These are phyloP conservation scores for Candida pseudoviswanathii DNA, from an alignment of 1,139 yeast species.

Conservation along the genomic window DNA sequence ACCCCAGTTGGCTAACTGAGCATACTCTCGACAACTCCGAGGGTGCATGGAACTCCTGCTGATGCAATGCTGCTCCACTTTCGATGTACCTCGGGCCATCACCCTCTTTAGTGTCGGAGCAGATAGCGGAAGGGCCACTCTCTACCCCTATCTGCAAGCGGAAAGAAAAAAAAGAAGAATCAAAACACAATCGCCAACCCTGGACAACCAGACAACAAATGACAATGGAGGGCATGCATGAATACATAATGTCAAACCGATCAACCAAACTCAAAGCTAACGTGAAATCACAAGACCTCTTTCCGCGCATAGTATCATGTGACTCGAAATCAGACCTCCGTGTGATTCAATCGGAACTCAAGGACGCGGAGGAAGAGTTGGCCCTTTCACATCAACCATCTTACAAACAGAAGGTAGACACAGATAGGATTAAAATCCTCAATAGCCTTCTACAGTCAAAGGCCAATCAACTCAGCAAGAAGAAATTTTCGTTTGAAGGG, in stretches of 20 bases:
- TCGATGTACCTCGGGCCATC: no score
- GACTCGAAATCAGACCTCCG: background rate
- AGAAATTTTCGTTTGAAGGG: constrained; percentile 4
- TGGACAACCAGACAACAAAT: background rate
- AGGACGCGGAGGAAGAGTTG: background rate
- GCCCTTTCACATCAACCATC: background rate
- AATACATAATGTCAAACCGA: background rate
- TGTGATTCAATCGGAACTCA: background rate
- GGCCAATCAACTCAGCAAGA: constrained; percentile 5
- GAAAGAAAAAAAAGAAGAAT: background rate
- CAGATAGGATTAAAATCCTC: background rate
- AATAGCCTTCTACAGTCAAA: constrained; percentile 5
- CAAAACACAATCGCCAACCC: no score
- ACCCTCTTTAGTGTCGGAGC: no score
- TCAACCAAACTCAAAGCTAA: background rate
- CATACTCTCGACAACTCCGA: no score
- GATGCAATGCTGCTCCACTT: no score
- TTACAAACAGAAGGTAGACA: constrained; percentile 1
- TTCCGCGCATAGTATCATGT: constrained; percentile 1
- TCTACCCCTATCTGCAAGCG: no score
- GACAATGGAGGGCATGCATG: background rate
- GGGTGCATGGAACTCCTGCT: no score
- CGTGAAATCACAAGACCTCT: background rate
- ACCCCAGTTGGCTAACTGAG: no score
- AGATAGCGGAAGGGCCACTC: no score